Evolutionary conservation across 257 asterid species (phyloP).

Genomic region (Solanum lignicaule): DNA sequence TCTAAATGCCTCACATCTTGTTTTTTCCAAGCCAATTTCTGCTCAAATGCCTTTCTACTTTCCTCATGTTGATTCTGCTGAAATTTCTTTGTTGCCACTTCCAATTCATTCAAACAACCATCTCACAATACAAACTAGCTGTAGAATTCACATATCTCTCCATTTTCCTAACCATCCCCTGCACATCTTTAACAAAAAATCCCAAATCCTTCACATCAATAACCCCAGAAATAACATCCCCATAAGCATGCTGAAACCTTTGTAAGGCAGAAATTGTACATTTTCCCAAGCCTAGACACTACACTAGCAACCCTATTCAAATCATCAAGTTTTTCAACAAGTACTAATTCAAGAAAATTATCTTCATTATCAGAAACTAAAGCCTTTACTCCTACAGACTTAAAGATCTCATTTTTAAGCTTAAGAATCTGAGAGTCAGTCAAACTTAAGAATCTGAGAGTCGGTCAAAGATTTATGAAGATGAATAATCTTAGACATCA

Average conservation of each 20-base stretch:
- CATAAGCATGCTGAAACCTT: slow-evolving; percentile 89
- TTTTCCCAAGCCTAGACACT: slow-evolving; percentile 82
- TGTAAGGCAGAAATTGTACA: slow-evolving; percentile 74
- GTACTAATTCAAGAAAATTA: slow-evolving; percentile 53
- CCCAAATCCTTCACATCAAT: slow-evolving; percentile 61
- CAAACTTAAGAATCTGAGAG: no score
- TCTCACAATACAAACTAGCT: slow-evolving; percentile 42
- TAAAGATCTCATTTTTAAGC: no score
- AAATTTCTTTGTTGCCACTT: slow-evolving; percentile 64
- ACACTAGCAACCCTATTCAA: slow-evolving; percentile 60
- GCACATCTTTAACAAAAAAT: slow-evolving; percentile 88
- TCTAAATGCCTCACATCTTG: slow-evolving; percentile 76
- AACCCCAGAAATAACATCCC: slow-evolving; percentile 57
- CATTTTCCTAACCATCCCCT: slow-evolving; percentile 66
- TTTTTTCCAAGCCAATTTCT: slow-evolving; percentile 72
- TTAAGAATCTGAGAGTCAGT: no score
- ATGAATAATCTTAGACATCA: no score
- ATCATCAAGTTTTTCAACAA: slow-evolving; percentile 66
- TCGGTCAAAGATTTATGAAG: no score
- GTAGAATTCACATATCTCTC: slow-evolving; percentile 58
- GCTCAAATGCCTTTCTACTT: slow-evolving; percentile 64
- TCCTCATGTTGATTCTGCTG: slow-evolving; percentile 66
- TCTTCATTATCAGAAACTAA: slow-evolving; percentile 19
- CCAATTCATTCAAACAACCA: slow-evolving; percentile 77
- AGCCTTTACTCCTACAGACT: no score